Base-by-base conservation (phyloP, 163 green algal genomes). In the Scenedesmus sp. region DNA sequence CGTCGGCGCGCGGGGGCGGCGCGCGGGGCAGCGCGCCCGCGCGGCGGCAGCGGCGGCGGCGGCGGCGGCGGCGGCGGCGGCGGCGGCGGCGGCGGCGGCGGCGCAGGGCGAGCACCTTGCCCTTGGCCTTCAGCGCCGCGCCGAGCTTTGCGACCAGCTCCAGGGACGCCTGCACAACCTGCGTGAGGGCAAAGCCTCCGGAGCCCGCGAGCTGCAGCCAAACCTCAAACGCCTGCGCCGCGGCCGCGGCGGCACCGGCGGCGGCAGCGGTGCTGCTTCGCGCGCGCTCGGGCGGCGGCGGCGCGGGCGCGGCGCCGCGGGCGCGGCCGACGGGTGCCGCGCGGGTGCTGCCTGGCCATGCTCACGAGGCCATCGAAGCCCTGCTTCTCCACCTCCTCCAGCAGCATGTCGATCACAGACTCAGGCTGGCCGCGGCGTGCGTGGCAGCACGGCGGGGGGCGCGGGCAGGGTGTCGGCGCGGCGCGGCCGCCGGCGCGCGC, bases 141-240 rank as follows among this genome's bases (percentile, higher is more conserved):
- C 31, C 57, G 56, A 89, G 65, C 31, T 39, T 48, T 28, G 45
- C 24, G 26, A 89, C 22, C 11, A 89, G n/a, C n/a, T n/a, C n/a
- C n/a, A n/a, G n/a, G n/a, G n/a, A 72, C 2, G 0, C 36, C 29
- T 85, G 24, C 2, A 76, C 83, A 9, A 58, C 54, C 42, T 56
- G 0, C 3, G 67, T 69, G 45, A 83, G 77, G 2, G 56, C 7
- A 10, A 93, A 63, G 17, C 83, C 84, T 29, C 80, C 80, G 60
- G 87, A 85, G 13, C 72, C 70, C 11, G 73, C 39, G 90, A 87
- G 95, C 18, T 71, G 34, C 15, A 75, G 74, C 89, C 89, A 95
- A 0, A 48, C 84, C 74, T 95, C 90, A 36, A 95, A 64, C 29
- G 92, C 88, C 86, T 91, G 64, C n/a, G n/a, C 36, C 53, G 65